These are phyloP conservation scores for Davidsoniella neocaledoniae DNA, from an alignment of 2,329 filamentous ascomycete genomes.

Conservation along the genomic window DNA sequence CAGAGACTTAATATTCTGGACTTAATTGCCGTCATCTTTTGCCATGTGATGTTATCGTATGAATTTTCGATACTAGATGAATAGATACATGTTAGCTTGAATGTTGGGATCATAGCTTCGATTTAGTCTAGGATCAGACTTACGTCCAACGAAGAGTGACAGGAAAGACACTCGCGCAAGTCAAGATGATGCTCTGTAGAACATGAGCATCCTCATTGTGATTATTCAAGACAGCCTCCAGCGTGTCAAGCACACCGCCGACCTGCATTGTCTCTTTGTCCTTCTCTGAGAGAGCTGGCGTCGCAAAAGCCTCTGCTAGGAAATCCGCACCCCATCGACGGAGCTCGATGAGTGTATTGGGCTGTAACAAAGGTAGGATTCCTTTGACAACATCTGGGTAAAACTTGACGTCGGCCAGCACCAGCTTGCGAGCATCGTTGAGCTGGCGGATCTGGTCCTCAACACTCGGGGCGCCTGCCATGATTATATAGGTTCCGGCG, in stretches of 20 bases:
- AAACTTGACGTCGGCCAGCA: constrained; percentile 70
- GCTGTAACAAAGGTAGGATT: constrained; percentile 78
- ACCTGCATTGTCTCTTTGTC: constrained; percentile 70
- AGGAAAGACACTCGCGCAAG: constrained; percentile 82
- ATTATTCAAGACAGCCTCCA: constrained; percentile 53
- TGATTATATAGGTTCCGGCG: constrained; percentile 20
- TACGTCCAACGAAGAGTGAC: constrained; percentile 89
- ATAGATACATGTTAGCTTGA: neutral
- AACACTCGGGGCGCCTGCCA: constrained; percentile 42
- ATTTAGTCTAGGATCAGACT: constrained; percentile 26
- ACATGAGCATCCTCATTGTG: constrained; percentile 64
- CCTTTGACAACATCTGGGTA: constrained; percentile 86
- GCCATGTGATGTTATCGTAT: constrained; percentile 68
- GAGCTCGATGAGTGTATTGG: constrained; percentile 58
- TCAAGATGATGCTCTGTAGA: constrained; percentile 72
- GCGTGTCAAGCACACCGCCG: constrained; percentile 52
- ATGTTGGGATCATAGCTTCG: neutral
- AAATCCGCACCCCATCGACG: constrained; percentile 95
- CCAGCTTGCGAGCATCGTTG: constrained; percentile 76
- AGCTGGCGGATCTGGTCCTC: constrained; percentile 73
- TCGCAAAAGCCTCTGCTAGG: constrained; percentile 86
- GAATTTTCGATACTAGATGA: constrained; percentile 64
- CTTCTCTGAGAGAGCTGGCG: constrained; percentile 58
- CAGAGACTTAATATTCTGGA: constrained; percentile 73
- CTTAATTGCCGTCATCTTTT: constrained; percentile 78